Conservation (phyloP, 2,329 filamentous ascomycete genomes). For the Neopestalotiopsis sp. region DNA sequence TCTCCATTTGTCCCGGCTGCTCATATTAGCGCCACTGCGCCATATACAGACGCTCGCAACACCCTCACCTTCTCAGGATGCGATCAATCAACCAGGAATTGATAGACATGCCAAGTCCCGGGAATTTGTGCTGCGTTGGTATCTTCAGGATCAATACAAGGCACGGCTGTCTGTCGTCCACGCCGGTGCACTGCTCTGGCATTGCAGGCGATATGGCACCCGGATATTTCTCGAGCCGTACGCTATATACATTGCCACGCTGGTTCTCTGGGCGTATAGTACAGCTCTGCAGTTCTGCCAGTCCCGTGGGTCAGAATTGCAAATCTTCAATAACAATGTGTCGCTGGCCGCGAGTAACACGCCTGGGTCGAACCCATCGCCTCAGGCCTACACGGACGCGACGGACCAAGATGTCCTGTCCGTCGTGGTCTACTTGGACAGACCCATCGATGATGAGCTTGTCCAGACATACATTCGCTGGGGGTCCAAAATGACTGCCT, state of each 20-base stretch:
- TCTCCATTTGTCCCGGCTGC: neutral
- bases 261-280: neutral
- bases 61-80: neutral
- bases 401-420: neutral
- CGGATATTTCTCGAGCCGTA: neutral
- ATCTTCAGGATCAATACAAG: constrained; percentile 8
- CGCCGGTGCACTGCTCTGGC: neutral
- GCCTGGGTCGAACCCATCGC: neutral
- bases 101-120: neutral
- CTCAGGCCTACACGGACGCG: neutral
- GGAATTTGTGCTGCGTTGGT: neutral
- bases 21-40: neutral
- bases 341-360: neutral
- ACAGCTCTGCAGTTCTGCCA: neutral
- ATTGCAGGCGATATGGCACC: neutral
- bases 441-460: constrained; percentile 10
- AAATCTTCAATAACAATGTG: neutral
- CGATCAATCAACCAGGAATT: neutral
- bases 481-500: constrained; percentile 9
- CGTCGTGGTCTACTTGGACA: neutral
- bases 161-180: neutral
- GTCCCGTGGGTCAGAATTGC: neutral
- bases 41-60: neutral
- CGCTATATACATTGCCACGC: neutral
- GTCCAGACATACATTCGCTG: constrained; percentile 10